These are phyloP conservation scores for Setaria viridis DNA, from an alignment of 202 grass and related monocot genomes.

Conservation along the genomic window DNA sequence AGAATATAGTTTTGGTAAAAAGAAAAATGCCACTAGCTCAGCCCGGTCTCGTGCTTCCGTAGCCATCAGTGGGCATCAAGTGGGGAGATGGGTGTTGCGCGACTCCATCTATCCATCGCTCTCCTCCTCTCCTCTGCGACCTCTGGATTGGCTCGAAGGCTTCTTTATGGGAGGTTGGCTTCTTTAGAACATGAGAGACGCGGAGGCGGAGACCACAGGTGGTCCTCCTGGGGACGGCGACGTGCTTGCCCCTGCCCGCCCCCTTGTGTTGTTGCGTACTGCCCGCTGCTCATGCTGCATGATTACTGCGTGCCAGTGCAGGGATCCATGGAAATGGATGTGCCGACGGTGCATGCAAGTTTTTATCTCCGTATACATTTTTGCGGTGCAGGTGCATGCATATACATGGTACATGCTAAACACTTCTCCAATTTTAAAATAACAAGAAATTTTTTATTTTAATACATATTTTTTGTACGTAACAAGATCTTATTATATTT, in stretches of 20 bases:
- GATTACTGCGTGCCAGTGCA: constrained; percentile 51
- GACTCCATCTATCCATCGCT: constrained; percentile 52
- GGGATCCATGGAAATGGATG: not conserved
- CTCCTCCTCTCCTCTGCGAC: constrained; percentile 12
- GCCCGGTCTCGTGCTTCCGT: constrained; percentile 42
- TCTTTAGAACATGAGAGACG: constrained; percentile 53
- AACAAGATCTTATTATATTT: no score
- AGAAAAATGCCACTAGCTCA: not conserved
- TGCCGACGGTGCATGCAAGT: constrained; percentile 19
- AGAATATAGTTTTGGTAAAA: not conserved
- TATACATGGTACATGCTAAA: not conserved
- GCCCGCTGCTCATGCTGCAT: constrained; percentile 35
- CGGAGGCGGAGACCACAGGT: constrained; percentile 33
- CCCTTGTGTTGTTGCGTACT: constrained; percentile 1
- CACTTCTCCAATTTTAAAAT: no score
- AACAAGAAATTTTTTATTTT: no score
- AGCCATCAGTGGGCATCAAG: constrained; percentile 67
- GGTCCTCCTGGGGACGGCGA: constrained; percentile 64
- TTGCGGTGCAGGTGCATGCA: not conserved
- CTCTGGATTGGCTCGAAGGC: constrained; percentile 47
- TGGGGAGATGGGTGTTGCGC: constrained; percentile 54
- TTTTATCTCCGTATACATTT: constrained; percentile 24
- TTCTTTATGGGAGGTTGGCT: constrained; percentile 59
- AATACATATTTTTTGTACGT: no score
- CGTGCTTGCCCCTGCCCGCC: constrained; percentile 41